These are phyloP conservation scores for Raphanus sativus DNA, from an alignment of 345 rosid genomes.

Conservation along the genomic window DNA sequence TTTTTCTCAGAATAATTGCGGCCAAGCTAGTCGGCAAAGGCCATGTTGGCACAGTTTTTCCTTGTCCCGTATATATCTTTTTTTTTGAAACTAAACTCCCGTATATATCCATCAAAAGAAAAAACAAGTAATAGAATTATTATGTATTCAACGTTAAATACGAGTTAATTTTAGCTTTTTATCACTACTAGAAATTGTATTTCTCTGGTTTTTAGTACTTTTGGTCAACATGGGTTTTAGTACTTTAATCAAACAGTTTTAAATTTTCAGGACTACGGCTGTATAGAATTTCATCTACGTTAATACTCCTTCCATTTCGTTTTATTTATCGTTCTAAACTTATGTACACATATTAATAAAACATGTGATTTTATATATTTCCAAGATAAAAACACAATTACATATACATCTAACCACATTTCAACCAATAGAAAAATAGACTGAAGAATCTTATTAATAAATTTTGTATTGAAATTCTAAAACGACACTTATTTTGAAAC, in stretches of 20 bases:
- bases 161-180: neutral
- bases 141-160: neutral
- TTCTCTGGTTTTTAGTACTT: neutral
- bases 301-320: too few relatives aligned
- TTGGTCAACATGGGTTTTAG: neutral
- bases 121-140: neutral
- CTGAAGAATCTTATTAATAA: too few relatives aligned
- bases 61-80: constrained; percentile 14
- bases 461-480: too few relatives aligned
- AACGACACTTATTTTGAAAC: too few relatives aligned
- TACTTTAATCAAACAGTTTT: neutral
- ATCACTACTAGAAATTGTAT: neutral
- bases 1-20: constrained; percentile 41
- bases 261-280: neutral
- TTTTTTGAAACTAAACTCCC: too few relatives aligned
- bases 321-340: too few relatives aligned
- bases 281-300: neutral
- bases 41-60: constrained; percentile 38
- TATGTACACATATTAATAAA: too few relatives aligned
- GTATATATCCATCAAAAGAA: neutral
- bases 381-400: too few relatives aligned
- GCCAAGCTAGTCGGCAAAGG: constrained; percentile 44
- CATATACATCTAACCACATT: too few relatives aligned
- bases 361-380: too few relatives aligned
- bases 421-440: too few relatives aligned